Base-by-base conservation (phyloP, 1,284 basidiomycete genomes). In the Polyporus tsugae region DNA sequence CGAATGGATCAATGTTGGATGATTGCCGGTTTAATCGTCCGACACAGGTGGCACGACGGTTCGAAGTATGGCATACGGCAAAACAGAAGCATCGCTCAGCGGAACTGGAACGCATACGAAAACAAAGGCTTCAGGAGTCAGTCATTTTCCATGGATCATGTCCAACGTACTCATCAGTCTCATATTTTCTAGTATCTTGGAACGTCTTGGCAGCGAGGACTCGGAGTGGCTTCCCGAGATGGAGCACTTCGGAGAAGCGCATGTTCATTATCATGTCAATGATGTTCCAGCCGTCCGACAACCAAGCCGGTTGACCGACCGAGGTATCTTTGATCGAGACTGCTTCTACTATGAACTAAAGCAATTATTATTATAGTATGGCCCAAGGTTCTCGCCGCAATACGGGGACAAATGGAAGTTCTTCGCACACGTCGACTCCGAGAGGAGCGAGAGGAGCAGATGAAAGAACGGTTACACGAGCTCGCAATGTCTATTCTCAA, bases 161-260 rank as follows among this genome's bases (percentile, higher is more conserved):
- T 33, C 29, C 15, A 13, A 33, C 15, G 29, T 53, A 5, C 29
- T 53, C 13, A 53, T 33, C 22, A 2, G 9, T 49, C 46, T 22
- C 9, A 3, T 19, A 15, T 53, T 4, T 53, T 53, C 15, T 15
- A 53, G 29, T 13, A 33, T 53, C 29, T 3, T 53, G 52, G 29
- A 33, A 1, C 52, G 52, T 33, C 52, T 53, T 4, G n/a, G 46
- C 44, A 4, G 25, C 11, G 10, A 53, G 11, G 5, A 15, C 52
- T 29, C 5, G 13, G 52, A 53, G 52, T 53, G 52, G 52, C 52
- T 53, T 17, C 29, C 52, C 15, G 52, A 53, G 52, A 53, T 53
- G 15, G 52, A 53, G 5, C 33, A 53, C 17, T 53, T 53, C 29
- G 52, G 52, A 33, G 52, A 29, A 17, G 52, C 5, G 5, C 5